phyloP scores from a whole-genome alignment of 1,284 basidiomycete species.

The Apiotrichum laibachii region DNA sequence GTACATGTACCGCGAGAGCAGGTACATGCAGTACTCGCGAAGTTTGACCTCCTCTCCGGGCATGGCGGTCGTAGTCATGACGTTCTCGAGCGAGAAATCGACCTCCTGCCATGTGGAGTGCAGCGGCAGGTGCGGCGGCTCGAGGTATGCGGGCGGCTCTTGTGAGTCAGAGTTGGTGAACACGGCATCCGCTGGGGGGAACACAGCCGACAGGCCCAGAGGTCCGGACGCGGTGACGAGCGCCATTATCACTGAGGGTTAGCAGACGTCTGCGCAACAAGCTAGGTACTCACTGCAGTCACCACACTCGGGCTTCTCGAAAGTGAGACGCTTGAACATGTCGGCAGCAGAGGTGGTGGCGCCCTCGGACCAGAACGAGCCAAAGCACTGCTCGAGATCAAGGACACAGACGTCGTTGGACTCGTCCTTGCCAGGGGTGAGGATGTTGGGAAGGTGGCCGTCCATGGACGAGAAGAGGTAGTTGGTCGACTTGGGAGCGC shows the following conservation, averaged over 20 bases:
- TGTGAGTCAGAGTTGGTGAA: slow-evolving; percentile 14
- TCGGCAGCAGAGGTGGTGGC: slow-evolving; percentile 39
- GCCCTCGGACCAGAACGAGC: slow-evolving; percentile 40
- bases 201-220: slow-evolving; percentile 55
- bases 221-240: slow-evolving; percentile 54
- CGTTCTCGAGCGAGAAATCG: slow-evolving; percentile 52
- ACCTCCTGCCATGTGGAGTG: slow-evolving; percentile 51
- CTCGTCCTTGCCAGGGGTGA: slow-evolving; percentile 18
- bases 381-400: slow-evolving; percentile 48
- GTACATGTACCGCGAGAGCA: slow-evolving; percentile 55
- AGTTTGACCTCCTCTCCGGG: slow-evolving; percentile 46
- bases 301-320: slow-evolving; percentile 54
- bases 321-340: slow-evolving; percentile 57
- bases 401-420: slow-evolving; percentile 31
- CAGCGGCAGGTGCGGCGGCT: slow-evolving; percentile 53
- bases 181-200: slow-evolving; percentile 46
- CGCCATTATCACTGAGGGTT: slow-evolving; percentile 52
- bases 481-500: slow-evolving; percentile 37
- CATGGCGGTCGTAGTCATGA: slow-evolving; percentile 40
- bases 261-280: not conserved
- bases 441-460: slow-evolving; percentile 42
- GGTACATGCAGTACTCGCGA: slow-evolving; percentile 51
- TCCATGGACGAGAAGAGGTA: slow-evolving; percentile 45
- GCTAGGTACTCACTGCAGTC: slow-evolving; percentile 54
- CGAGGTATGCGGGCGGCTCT: slow-evolving; percentile 22